Evolutionary conservation across 352 stramenopile genomes (phyloP).

Genomic region (Pythium volutum): DNA sequence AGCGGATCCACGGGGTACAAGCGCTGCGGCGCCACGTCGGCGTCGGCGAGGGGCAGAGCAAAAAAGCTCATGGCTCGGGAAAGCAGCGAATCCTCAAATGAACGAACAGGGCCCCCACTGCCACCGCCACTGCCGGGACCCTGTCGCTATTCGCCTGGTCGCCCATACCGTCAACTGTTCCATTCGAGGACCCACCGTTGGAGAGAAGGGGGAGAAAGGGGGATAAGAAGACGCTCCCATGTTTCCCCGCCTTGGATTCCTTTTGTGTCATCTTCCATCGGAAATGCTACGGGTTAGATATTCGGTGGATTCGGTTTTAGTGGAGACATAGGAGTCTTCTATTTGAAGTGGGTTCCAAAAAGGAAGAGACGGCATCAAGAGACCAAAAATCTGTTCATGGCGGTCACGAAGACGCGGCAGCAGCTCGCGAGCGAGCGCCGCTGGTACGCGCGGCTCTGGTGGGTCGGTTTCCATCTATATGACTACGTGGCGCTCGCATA

Average conservation of each 20-base stretch:
- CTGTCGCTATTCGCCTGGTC: background rate
- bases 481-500: constrained; percentile 50
- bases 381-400: background rate
- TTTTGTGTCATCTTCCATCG: too few relatives aligned
- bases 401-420: constrained; percentile 15
- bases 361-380: constrained; percentile 7
- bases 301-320: background rate
- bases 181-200: background rate
- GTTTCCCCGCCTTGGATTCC: background rate
- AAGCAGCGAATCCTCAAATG: background rate
- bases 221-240: background rate
- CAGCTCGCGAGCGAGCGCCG: constrained; percentile 42
- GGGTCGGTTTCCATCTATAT: constrained; percentile 59
- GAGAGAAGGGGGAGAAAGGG: background rate
- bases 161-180: background rate
- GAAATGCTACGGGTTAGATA: background rate
- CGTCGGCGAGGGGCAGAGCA: background rate
- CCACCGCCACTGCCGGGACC: background rate
- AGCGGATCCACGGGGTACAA: background rate
- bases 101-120: background rate
- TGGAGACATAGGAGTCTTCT: background rate
- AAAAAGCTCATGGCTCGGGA: background rate
- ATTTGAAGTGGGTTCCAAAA: background rate
- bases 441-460: constrained; percentile 70
- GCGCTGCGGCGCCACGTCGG: background rate